These are phyloP conservation scores for Rhizophora mangle DNA, from an alignment of 345 rosid species.

Conservation along the genomic window DNA sequence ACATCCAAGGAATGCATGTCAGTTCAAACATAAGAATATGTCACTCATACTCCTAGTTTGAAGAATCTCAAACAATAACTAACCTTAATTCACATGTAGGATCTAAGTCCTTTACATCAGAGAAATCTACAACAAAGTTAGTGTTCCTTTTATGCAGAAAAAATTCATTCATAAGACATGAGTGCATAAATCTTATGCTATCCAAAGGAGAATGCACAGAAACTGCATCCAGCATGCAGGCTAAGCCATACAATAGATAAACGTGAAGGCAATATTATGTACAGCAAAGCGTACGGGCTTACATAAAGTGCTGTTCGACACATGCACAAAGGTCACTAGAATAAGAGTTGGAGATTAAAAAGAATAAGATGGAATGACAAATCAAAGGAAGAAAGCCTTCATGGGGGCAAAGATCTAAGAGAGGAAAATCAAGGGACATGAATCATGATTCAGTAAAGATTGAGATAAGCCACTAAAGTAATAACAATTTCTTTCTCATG, in stretches of 20 bases:
- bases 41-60: not conserved
- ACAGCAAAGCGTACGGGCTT: not conserved
- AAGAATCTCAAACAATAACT: not conserved
- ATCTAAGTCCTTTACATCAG: not conserved
- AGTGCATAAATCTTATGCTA: not conserved
- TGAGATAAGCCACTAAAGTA: not conserved
- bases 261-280: not conserved
- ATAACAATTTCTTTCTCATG: not conserved
- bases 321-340: not conserved
- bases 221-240: not conserved
- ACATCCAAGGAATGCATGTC: slow-evolving; percentile 6
- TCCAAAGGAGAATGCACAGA: not conserved
- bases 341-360: not conserved
- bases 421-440: not conserved
- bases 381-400: not conserved
- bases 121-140: slow-evolving; percentile 3
- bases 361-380: not conserved
- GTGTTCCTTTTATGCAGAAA: not conserved
- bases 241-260: not conserved
- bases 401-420: not conserved
- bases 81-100: too few species aligned
- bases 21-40: not conserved
- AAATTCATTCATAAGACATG: not conserved
- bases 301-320: not conserved
- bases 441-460: not conserved